These are phyloP conservation scores for Vaccinium macrocarpon DNA, from an alignment of 148 eudicot genomes.

Conservation along the genomic window DNA sequence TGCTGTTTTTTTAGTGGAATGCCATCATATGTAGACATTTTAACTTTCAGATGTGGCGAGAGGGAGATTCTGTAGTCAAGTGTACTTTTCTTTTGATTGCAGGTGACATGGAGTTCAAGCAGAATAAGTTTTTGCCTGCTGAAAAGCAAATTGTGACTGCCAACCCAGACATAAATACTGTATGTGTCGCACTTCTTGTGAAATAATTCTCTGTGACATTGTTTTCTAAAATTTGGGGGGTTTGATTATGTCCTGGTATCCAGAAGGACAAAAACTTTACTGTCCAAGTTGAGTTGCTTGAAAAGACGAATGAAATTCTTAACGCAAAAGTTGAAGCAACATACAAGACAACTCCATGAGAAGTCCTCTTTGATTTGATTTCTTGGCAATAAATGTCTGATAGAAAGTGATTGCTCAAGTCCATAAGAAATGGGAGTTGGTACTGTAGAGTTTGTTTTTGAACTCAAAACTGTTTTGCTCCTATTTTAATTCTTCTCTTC, in stretches of 20 bases:
- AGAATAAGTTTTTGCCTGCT: constrained; percentile 83
- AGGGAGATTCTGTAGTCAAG: neutral
- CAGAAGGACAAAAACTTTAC: neutral
- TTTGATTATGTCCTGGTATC: neutral
- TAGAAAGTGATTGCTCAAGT: neutral
- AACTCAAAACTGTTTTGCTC: neutral
- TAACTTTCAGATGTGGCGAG: neutral
- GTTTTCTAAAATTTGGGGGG: neutral
- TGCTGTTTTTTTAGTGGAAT: neutral
- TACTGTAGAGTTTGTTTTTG: neutral
- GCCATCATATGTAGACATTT: neutral
- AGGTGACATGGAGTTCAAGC: constrained; percentile 86
- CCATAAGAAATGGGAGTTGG: neutral
- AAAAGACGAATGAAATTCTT: neutral
- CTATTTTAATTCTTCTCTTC: neutral
- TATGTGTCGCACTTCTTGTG: constrained; percentile 31
- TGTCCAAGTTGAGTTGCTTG: neutral
- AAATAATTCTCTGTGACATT: neutral
- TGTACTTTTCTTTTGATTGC: constrained; percentile 11
- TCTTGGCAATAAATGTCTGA: neutral
- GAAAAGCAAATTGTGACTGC: constrained; percentile 97
- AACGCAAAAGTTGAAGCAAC: neutral
- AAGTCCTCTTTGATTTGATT: neutral
- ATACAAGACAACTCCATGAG: neutral
- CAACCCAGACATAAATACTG: constrained; percentile 80